phyloP scores from a whole-genome alignment of 805 yeast species.

The Lachancea thermotolerans region DNA sequence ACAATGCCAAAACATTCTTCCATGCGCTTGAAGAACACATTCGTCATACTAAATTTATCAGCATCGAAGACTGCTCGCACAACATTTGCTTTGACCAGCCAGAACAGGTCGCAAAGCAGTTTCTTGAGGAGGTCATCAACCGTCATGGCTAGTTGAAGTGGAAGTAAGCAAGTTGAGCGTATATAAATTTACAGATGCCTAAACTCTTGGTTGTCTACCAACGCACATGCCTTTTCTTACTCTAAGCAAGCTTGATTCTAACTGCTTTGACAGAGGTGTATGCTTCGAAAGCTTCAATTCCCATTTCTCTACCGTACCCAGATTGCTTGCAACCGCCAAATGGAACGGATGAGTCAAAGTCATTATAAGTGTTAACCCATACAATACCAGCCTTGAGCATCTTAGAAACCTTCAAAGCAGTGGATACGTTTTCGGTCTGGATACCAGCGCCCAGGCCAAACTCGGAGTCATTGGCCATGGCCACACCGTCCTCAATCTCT shows the following conservation, averaged over 20 bases:
- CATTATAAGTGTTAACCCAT: slow-evolving; percentile 77
- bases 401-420: slow-evolving; percentile 56
- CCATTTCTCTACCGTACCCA: slow-evolving; percentile 86
- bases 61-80: slow-evolving; percentile 21
- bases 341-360: slow-evolving; percentile 68
- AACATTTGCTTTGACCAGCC: slow-evolving; percentile 26
- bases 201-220: too few species aligned
- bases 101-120: slow-evolving; percentile 4
- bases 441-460: slow-evolving; percentile 81
- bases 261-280: slow-evolving; percentile 73
- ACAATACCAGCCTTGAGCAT: slow-evolving; percentile 68
- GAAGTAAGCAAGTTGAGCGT: not conserved
- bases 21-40: slow-evolving; percentile 7
- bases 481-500: slow-evolving; percentile 60
- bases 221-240: not conserved
- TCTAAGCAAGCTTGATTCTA: slow-evolving; percentile 40
- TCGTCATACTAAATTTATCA: slow-evolving; percentile 8
- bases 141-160: slow-evolving; percentile 1
- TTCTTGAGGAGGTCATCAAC: not conserved
- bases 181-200: slow-evolving; percentile 2
- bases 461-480: slow-evolving; percentile 60
- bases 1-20: slow-evolving; percentile 8
- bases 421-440: slow-evolving; percentile 57
- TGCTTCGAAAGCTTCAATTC: slow-evolving; percentile 66
- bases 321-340: slow-evolving; percentile 78